Evolutionary conservation across 768 basidiomycete genomes (phyloP).

Genomic region (Leucocoprinus leucothites): DNA sequence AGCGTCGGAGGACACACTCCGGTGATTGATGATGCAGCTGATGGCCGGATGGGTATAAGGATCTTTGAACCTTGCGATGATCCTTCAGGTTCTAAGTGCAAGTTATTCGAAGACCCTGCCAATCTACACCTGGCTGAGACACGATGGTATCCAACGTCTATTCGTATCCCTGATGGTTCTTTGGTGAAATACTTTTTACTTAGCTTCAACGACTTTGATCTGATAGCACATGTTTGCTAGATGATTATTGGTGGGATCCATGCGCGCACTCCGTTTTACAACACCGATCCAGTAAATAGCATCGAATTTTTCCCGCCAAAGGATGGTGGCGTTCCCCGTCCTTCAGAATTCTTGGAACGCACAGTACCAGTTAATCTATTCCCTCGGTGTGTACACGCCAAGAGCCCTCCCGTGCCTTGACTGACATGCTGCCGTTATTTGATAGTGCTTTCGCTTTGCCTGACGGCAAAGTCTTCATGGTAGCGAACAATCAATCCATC

Average conservation of each 20-base stretch:
- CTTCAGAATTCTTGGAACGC: constrained; percentile 23
- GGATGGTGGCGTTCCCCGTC: constrained; percentile 29
- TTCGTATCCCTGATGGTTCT: constrained; percentile 30
- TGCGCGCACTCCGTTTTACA: constrained; percentile 50
- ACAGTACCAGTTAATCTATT: constrained; percentile 25
- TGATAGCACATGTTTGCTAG: constrained; percentile 7
- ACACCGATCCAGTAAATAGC: constrained; percentile 50
- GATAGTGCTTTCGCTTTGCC: constrained; percentile 32
- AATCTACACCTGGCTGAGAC: constrained; percentile 31
- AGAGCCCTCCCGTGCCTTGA: background rate
- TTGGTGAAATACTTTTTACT: constrained; percentile 20
- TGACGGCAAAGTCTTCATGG: constrained; percentile 37
- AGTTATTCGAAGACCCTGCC: constrained; percentile 31
- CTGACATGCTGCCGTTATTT: too few relatives aligned
- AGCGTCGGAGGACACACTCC: constrained; percentile 29
- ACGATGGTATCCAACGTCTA: constrained; percentile 40
- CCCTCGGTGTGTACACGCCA: constrained; percentile 21
- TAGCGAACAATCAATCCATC: constrained; percentile 38
- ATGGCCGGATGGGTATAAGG: constrained; percentile 34
- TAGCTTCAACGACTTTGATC: background rate
- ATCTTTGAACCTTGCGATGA: constrained; percentile 36
- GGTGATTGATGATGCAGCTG: constrained; percentile 21
- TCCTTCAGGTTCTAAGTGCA: constrained; percentile 25
- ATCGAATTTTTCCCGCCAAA: constrained; percentile 39
- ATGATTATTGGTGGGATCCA: constrained; percentile 28